Evolutionary conservation across 768 basidiomycete species (phyloP).

Genomic region (Mycena sanguinolenta): DNA sequence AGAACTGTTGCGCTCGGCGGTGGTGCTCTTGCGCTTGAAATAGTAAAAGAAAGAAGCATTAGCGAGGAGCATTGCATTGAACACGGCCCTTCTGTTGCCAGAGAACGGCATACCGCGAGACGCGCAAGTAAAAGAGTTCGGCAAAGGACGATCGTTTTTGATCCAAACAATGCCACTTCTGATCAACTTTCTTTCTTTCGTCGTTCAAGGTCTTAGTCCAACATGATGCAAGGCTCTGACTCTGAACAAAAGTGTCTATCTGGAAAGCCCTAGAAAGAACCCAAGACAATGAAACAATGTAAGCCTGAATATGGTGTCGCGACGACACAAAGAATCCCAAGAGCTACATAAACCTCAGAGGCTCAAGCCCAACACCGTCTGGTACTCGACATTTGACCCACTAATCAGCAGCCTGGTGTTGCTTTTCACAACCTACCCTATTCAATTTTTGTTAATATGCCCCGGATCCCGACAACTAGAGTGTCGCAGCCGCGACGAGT

Average conservation of each 20-base stretch:
- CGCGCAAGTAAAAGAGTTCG: not conserved
- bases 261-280: no score
- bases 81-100: slow-evolving; percentile 29
- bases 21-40: slow-evolving; percentile 57
- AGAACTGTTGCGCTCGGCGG: slow-evolving; percentile 67
- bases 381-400: not conserved
- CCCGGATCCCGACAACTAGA: not conserved
- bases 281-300: not conserved
- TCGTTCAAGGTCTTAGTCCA: no score
- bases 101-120: slow-evolving; percentile 33
- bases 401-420: slow-evolving; percentile 10
- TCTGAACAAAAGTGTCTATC: not conserved
- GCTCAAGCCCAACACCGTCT: not conserved
- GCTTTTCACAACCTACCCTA: not conserved
- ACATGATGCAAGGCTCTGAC: no score
- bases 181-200: no score
- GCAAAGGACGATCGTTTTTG: not conserved
- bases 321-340: not conserved
- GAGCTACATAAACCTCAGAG: not conserved
- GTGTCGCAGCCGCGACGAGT: not conserved
- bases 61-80: slow-evolving; percentile 37
- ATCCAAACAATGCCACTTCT: no score
- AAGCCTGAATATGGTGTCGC: not conserved
- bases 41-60: slow-evolving; percentile 39
- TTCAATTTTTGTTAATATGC: not conserved